Base-by-base conservation (phyloP, 805 yeast genomes). In the Candida bentonensis region DNA sequence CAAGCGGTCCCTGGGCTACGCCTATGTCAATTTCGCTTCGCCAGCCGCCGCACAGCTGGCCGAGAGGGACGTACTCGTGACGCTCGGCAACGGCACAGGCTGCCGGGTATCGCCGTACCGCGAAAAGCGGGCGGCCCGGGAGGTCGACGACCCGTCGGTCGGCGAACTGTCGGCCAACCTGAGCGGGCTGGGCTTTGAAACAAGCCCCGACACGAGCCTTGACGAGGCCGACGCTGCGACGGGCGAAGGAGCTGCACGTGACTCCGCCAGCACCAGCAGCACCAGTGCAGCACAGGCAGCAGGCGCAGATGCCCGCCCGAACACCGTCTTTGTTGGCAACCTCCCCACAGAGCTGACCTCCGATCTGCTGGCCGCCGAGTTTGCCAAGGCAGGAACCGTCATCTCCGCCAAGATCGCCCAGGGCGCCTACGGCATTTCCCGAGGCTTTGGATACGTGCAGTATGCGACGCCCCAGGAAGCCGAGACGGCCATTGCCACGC, bases 251-350 rank as follows among this genome's bases (percentile, higher is more conserved):
- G 11, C 7, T 21, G 15, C 21, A 15, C 7, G 7, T 9, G 23
- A 9, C 23, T 15, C 27, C 42, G 47, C 23, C 22, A 42, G 27
- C 48, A 46, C 42, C 49, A 33, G 28, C 36, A 11, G n/a, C 39
- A 30, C 15, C 50, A 52, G 33, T 42, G 46, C 3, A 55, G 55
- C 30, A 46, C n/a, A n/a, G n/a, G n/a, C n/a, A n/a, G 15, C 25
- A 25, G 15, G 23, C 13, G 4, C 23, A 23, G 42, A 41, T 23
- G 4, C 28, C n/a, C 26, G 23, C n/a, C 20, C 36, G 21, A 41
- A 41, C 17, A 9, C 36, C 67, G 79, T 88, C 50, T 88, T 82
- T 67, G 82, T 82, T 57, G 88, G 87, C 72, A 84, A 88, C 76
- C 71, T 88, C 56, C 78, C 74, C 54, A 53, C 71, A 39, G 86